These are phyloP conservation scores for Penicillium sp. DNA, from an alignment of 2,329 filamentous ascomycete species.

Conservation along the genomic window DNA sequence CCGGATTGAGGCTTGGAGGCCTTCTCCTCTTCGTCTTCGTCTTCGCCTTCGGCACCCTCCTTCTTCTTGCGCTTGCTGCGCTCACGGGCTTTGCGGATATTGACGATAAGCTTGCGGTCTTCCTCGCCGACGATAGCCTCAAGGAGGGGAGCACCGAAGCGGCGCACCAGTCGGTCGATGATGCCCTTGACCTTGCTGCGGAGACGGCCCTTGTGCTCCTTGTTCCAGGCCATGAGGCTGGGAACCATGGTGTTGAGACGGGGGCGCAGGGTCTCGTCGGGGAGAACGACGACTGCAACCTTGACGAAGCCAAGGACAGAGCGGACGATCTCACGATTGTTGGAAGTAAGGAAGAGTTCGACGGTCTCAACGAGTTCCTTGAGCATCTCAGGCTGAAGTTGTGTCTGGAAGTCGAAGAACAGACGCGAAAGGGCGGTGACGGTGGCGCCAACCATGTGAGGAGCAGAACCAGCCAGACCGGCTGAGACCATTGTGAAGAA, in stretches of 20 bases:
- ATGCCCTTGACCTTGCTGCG: slow-evolving; percentile 98
- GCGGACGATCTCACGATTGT: slow-evolving; percentile 94
- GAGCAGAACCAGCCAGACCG: slow-evolving; percentile 85
- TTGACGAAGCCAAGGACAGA: slow-evolving; percentile 96
- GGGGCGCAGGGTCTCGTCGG: slow-evolving; percentile 73
- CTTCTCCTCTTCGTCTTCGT: slow-evolving; percentile 51
- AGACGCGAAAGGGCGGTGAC: slow-evolving; percentile 93
- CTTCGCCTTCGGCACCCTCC: slow-evolving; percentile 58
- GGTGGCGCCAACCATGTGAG: slow-evolving; percentile 97
- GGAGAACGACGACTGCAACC: slow-evolving; percentile 84
- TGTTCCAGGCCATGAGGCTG: slow-evolving; percentile 91
- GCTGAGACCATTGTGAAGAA: slow-evolving; percentile 98
- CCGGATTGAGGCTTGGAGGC: slow-evolving; percentile 64
- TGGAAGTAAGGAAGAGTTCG: slow-evolving; percentile 92
- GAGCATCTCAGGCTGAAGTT: slow-evolving; percentile 68
- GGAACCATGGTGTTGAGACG: slow-evolving; percentile 76
- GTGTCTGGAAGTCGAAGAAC: slow-evolving; percentile 81
- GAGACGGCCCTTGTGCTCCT: slow-evolving; percentile 97
- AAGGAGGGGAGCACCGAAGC: slow-evolving; percentile 80
- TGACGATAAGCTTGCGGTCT: slow-evolving; percentile 85
- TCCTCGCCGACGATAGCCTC: slow-evolving; percentile 79
- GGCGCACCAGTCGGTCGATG: slow-evolving; percentile 85
- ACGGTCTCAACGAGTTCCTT: slow-evolving; percentile 89
- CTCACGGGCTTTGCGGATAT: slow-evolving; percentile 94
- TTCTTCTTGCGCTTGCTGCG: slow-evolving; percentile 87